Evolutionary conservation across 805 yeast genomes (phyloP).

Genomic region (Metschnikowia sp.): DNA sequence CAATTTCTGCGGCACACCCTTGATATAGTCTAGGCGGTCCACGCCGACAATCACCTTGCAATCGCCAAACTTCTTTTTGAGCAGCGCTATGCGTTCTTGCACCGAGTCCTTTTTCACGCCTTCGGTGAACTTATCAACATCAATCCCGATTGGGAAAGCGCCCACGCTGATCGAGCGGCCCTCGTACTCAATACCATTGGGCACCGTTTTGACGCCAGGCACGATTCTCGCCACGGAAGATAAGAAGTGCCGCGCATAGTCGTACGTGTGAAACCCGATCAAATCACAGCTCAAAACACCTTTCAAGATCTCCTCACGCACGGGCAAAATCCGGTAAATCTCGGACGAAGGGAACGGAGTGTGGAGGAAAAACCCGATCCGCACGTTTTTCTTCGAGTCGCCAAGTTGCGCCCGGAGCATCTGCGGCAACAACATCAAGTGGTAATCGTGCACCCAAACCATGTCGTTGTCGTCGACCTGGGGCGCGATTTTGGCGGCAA

Average conservation of each 20-base stretch:
- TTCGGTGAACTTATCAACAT: constrained; percentile 82
- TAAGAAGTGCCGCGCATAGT: constrained; percentile 93
- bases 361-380: constrained; percentile 90
- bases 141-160: constrained; percentile 99
- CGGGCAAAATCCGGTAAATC: constrained; percentile 93
- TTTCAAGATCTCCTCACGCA: constrained; percentile 81
- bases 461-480: constrained; percentile 78
- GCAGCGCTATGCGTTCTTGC: constrained; percentile 56
- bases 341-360: constrained; percentile 98
- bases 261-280: constrained; percentile 98
- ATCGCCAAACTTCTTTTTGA: constrained; percentile 65
- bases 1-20: constrained; percentile 96
- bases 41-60: constrained; percentile 92
- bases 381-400: constrained; percentile 49
- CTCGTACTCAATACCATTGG: constrained; percentile 81
- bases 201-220: constrained; percentile 70
- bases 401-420: constrained; percentile 68
- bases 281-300: constrained; percentile 94
- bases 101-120: constrained; percentile 69
- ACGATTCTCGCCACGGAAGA: constrained; percentile 84
- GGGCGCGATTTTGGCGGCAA: constrained; percentile 69
- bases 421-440: constrained; percentile 90
- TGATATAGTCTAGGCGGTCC: constrained; percentile 92
- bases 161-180: constrained; percentile 82
- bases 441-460: constrained; percentile 98